Conservation (phyloP, 805 yeast genomes). For the Scheffersomyces coipomensis region DNA sequence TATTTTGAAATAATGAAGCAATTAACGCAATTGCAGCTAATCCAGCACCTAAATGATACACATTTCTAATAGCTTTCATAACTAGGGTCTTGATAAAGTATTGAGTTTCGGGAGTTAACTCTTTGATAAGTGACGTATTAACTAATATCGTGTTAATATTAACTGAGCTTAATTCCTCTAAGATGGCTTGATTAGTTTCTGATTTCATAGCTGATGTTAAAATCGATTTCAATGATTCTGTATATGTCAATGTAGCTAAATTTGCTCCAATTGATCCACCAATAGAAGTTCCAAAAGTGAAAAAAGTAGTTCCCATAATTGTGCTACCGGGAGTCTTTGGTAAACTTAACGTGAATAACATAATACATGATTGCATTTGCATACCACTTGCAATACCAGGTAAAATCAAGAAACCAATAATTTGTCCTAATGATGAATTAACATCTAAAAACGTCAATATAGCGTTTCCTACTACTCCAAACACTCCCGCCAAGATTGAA, state of each 20-base stretch:
- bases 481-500: conserved; percentile 21
- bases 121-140: neutral
- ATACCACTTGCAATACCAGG: conserved; percentile 48
- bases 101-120: conserved; percentile 14
- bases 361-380: conserved; percentile 41
- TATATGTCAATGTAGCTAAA: conserved; percentile 9
- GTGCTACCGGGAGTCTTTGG: conserved; percentile 50
- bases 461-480: conserved; percentile 45
- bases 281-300: conserved; percentile 42
- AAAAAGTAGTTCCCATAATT: conserved; percentile 44
- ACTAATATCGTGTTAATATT: neutral
- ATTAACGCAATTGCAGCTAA: conserved; percentile 27
- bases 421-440: conserved; percentile 29
- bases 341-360: conserved; percentile 45
- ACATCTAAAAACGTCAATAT: conserved; percentile 34
- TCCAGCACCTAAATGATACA: conserved; percentile 38
- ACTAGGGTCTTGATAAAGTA: conserved; percentile 19
- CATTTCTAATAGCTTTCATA: conserved; percentile 35
- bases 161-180: neutral
- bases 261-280: conserved; percentile 45
- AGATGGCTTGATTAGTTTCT: neutral
- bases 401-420: conserved; percentile 45
- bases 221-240: neutral
- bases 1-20: conserved; percentile 29
- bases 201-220: neutral